Evolutionary conservation across 768 basidiomycete genomes (phyloP).

Genomic region (Lactarius hengduanensis): DNA sequence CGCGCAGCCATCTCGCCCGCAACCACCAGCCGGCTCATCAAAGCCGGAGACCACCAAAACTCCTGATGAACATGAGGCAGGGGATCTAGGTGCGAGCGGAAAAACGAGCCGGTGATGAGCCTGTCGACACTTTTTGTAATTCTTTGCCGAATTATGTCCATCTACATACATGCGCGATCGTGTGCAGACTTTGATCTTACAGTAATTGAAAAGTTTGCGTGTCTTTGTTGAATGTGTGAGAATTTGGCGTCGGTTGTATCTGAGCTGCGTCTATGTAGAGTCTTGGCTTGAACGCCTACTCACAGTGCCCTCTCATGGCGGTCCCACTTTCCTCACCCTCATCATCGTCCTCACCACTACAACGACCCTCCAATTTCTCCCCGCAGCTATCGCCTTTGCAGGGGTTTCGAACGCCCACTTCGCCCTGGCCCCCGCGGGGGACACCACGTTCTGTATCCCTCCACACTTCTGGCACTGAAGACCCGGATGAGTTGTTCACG

Average conservation of each 20-base stretch:
- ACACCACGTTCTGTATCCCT: conserved; percentile 4
- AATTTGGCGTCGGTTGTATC: neutral
- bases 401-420: conserved; percentile 21
- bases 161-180: conserved; percentile 9
- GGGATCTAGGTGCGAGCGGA: conserved; percentile 13
- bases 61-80: conserved; percentile 21
- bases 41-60: conserved; percentile 20
- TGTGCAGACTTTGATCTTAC: conserved; percentile 1
- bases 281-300: conserved; percentile 3
- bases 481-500: conserved; percentile 74
- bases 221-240: conserved; percentile 1
- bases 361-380: conserved; percentile 10
- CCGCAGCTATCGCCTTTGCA: conserved; percentile 17
- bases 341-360: conserved; percentile 22
- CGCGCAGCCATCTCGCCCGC: conserved; percentile 15
- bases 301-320: conserved; percentile 35
- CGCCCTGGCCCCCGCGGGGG: conserved; percentile 24
- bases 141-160: conserved; percentile 14
- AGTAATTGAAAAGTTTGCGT: neutral
- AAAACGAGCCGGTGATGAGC: conserved; percentile 16
- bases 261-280: neutral
- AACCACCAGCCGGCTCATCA: conserved; percentile 15
- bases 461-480: conserved; percentile 32
- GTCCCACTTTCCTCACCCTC: conserved; percentile 35
- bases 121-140: neutral